Percentiles rank a stretch among this genome's conserved stretches.
Evolutionary conservation across 2,329 filamentous ascomycete species (phyloP).

Genomic region (Talaromyces pinophilus): DNA sequence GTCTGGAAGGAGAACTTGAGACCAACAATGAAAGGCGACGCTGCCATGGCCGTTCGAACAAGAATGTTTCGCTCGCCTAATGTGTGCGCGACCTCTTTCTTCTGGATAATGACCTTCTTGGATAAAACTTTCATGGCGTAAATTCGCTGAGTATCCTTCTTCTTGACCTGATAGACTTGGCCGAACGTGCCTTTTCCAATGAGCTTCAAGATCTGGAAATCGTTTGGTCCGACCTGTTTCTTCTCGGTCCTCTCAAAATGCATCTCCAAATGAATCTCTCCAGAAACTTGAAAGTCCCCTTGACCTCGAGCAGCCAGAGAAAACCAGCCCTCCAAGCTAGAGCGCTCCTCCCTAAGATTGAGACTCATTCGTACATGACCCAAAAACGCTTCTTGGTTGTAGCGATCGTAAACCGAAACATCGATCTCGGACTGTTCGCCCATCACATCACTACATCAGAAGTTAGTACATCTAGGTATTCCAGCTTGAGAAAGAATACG

Average conservation of each 20-base stretch:
- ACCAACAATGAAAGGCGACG: slow-evolving; percentile 96
- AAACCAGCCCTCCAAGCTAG: slow-evolving; percentile 82
- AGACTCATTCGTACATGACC: slow-evolving; percentile 85
- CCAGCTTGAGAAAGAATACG: slow-evolving; percentile 44
- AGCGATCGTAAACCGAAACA: slow-evolving; percentile 88
- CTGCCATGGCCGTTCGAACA: slow-evolving; percentile 90
- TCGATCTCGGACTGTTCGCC: slow-evolving; percentile 88
- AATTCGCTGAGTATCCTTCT: slow-evolving; percentile 92
- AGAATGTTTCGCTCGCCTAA: slow-evolving; percentile 96
- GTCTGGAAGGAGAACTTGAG: slow-evolving; percentile 99
- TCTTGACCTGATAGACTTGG: slow-evolving; percentile 96
- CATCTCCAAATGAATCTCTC: slow-evolving; percentile 86
- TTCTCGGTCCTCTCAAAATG: slow-evolving; percentile 83
- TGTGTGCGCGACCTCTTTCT: slow-evolving; percentile 98
- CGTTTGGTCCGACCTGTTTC: slow-evolving; percentile 88
- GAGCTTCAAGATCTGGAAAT: slow-evolving; percentile 93
- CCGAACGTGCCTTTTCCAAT: slow-evolving; percentile 98
- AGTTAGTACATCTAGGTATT: neutral
- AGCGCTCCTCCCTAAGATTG: slow-evolving; percentile 66
- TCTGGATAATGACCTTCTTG: slow-evolving; percentile 99
- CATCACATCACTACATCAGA: slow-evolving; percentile 74
- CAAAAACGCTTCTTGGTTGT: slow-evolving; percentile 83
- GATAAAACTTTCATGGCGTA: slow-evolving; percentile 99
- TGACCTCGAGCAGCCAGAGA: slow-evolving; percentile 75
- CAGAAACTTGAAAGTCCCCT: slow-evolving; percentile 73